These are phyloP conservation scores for Crucihimalaya himalaica DNA, from an alignment of 345 rosid genomes.

Conservation along the genomic window DNA sequence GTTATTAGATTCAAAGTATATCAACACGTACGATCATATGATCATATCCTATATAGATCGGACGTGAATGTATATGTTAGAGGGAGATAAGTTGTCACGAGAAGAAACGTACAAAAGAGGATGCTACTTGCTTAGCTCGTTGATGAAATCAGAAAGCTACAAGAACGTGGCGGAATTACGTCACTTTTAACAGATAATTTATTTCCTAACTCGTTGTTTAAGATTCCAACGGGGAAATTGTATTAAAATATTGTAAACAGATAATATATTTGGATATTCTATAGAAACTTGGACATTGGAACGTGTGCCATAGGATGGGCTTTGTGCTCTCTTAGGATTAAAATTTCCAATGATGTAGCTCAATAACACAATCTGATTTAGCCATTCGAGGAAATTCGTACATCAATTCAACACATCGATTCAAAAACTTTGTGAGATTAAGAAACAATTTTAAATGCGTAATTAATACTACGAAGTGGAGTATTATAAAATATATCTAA, in stretches of 20 bases:
- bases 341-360: constrained; percentile 8
- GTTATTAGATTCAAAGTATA: neutral
- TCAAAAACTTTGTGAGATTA: neutral
- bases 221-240: neutral
- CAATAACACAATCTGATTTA: constrained; percentile 24
- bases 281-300: constrained; percentile 21
- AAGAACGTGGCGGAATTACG: constrained; percentile 24
- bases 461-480: no score
- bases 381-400: constrained; percentile 11
- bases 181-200: constrained; percentile 16
- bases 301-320: constrained; percentile 44
- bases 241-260: neutral
- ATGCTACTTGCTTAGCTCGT: constrained; percentile 12
- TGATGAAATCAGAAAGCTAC: constrained; percentile 29
- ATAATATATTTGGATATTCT: constrained; percentile 7
- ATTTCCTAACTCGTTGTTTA: neutral
- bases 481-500: no score
- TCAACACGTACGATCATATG: no score
- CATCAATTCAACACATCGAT: neutral
- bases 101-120: constrained; percentile 24
- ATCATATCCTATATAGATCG: neutral
- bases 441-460: neutral
- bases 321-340: neutral
- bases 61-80: neutral
- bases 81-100: neutral